These are phyloP conservation scores for Eimeria sp. DNA, from an alignment of 169 alveolate genomes.

Conservation along the genomic window DNA sequence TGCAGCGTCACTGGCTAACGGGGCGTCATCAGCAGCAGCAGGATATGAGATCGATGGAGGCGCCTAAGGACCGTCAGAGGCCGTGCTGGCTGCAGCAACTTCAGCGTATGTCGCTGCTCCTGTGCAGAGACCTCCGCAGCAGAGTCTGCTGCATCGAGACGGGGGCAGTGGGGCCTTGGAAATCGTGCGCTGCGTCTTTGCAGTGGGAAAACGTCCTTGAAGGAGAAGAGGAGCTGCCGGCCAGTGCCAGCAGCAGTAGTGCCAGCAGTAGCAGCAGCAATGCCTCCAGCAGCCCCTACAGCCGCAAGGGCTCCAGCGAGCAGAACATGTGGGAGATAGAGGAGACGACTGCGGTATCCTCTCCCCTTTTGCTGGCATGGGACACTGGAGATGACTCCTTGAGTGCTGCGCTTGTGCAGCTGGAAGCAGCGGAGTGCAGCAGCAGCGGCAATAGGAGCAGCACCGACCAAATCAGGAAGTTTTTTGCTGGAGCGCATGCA, in stretches of 20 bases:
- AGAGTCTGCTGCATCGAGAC: constrained; percentile 11
- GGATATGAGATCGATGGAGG: neutral
- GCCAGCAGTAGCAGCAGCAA: neutral
- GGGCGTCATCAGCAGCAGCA: constrained; percentile 30
- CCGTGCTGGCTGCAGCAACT: constrained; percentile 46
- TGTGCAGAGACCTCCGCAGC: constrained; percentile 61
- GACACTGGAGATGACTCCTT: neutral
- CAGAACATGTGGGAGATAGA: constrained; percentile 66
- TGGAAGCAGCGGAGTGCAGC: constrained; percentile 20
- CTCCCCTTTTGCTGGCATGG: constrained; percentile 43
- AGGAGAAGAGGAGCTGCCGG: constrained; percentile 31
- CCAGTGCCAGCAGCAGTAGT: neutral
- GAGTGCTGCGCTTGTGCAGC: constrained; percentile 31
- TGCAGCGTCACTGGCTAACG: constrained; percentile 64
- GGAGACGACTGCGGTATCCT: neutral
- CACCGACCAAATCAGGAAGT: neutral
- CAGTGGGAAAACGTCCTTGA: constrained; percentile 67
- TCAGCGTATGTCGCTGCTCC: constrained; percentile 40
- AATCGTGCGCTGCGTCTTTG: neutral
- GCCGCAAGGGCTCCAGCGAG: neutral
- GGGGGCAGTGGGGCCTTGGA: constrained; percentile 48
- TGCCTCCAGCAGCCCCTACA: neutral
- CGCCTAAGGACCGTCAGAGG: neutral
- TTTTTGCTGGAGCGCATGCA: constrained; percentile 48
- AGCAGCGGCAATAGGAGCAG: constrained; percentile 28